A percentile compares a stretch with the other conserved stretches of the same genome.
phyloP scores from a whole-genome alignment of 148 eudicot genomes.

The Silene latifolia region DNA sequence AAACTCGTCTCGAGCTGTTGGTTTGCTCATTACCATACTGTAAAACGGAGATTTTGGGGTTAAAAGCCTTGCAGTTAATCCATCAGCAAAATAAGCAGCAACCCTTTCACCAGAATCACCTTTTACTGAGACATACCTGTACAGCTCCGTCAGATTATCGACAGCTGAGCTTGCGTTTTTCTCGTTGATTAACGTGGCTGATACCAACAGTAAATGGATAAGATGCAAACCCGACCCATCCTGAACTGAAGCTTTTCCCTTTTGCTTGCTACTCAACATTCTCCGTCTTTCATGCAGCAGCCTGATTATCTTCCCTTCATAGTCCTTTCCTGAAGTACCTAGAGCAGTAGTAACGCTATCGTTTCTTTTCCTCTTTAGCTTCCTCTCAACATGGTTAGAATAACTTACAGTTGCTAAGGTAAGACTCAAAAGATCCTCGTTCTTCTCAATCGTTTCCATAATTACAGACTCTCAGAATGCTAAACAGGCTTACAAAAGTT shows the following conservation, averaged over 20 bases:
- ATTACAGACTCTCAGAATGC: constrained; percentile 1
- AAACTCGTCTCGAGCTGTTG: constrained; percentile 56
- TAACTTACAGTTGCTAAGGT: constrained; percentile 44
- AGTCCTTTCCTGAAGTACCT: constrained; percentile 20
- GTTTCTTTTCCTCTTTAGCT: constrained; percentile 33
- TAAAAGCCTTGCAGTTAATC: constrained; percentile 51
- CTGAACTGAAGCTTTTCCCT: constrained; percentile 21
- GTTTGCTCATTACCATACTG: constrained; percentile 50
- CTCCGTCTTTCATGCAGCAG: constrained; percentile 51
- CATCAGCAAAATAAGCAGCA: constrained; percentile 77
- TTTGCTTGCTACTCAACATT: constrained; percentile 37
- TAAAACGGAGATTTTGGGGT: constrained; percentile 51
- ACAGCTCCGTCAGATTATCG: constrained; percentile 47
- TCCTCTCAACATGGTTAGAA: constrained; percentile 26
- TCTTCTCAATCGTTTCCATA: constrained; percentile 36
- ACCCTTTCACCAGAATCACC: constrained; percentile 71
- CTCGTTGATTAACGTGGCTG: constrained; percentile 53
- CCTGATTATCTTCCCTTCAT: constrained; percentile 44
- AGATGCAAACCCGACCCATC: constrained; percentile 54
- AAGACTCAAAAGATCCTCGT: constrained; percentile 50
- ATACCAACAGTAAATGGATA: constrained; percentile 54
- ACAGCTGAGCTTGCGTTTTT: constrained; percentile 38
- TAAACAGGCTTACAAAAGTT: constrained; percentile 2
- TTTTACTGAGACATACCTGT: constrained; percentile 38
- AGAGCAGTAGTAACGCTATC: constrained; percentile 17